A percentile compares a stretch with the other conserved stretches of the same genome.
Conservation (phyloP, 2,329 filamentous ascomycete genomes). For the Coniochaeta prunicola region DNA sequence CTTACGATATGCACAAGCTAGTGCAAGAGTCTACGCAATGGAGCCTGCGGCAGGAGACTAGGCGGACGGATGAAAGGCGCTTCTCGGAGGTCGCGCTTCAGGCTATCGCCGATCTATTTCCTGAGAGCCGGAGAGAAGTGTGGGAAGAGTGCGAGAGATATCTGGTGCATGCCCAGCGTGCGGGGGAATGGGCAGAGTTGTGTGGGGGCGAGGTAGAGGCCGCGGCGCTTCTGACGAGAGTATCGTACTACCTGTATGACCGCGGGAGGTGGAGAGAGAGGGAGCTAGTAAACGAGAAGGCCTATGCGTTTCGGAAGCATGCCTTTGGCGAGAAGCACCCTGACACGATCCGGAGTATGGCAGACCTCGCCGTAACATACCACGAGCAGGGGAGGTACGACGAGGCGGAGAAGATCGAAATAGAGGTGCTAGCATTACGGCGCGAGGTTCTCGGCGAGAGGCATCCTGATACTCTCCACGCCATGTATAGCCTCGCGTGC, state of each 20-base stretch:
- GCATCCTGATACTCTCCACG: no score
- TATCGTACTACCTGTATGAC: slow-evolving; percentile 14
- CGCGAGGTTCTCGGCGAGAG: slow-evolving; percentile 13
- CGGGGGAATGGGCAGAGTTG: slow-evolving; percentile 15
- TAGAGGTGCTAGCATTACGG: slow-evolving; percentile 8
- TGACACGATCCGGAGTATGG: slow-evolving; percentile 4
- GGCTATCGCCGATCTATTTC: slow-evolving; percentile 13
- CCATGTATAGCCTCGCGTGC: no score
- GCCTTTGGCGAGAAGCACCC: slow-evolving; percentile 2
- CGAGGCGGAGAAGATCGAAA: slow-evolving; percentile 9
- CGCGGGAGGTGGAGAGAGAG: slow-evolving; percentile 17
- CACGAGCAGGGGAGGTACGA: slow-evolving; percentile 11
- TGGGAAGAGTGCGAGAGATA: slow-evolving; percentile 16
- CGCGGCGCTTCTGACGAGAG: slow-evolving; percentile 4
- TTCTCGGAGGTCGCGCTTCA: slow-evolving; percentile 16
- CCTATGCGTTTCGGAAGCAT: background rate
- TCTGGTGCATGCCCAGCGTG: slow-evolving; percentile 18
- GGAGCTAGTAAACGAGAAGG: background rate
- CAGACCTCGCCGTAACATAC: slow-evolving; percentile 7
- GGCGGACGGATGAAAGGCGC: slow-evolving; percentile 7
- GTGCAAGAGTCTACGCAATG: slow-evolving; percentile 20
- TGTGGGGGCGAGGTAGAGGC: slow-evolving; percentile 9
- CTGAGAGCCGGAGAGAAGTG: slow-evolving; percentile 11
- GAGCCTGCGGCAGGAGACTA: slow-evolving; percentile 3
- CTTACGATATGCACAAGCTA: slow-evolving; percentile 24